phyloP scores from a whole-genome alignment of 2,329 filamentous ascomycete genomes.

The Alternaria sp. region DNA sequence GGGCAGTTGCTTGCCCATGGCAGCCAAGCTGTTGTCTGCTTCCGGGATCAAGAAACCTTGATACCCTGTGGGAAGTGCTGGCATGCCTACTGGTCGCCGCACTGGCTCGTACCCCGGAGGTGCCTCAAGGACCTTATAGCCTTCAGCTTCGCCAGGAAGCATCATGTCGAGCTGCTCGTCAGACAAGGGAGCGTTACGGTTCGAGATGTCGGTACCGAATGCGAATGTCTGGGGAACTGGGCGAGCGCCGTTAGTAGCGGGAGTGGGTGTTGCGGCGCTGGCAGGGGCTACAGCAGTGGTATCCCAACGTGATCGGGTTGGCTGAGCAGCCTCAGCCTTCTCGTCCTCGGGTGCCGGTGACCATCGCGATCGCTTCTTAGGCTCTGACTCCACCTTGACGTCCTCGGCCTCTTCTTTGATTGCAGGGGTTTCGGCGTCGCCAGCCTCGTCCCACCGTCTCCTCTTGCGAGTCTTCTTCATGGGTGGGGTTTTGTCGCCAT shows the following conservation, averaged over 20 bases:
- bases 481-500: conserved; percentile 72
- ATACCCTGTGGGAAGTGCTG: conserved; percentile 71
- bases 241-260: conserved; percentile 34
- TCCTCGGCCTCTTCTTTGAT: conserved; percentile 33
- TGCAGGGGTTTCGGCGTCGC: conserved; percentile 46
- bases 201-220: conserved; percentile 84
- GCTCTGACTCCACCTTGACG: conserved; percentile 28
- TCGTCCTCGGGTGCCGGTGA: conserved; percentile 62
- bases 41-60: conserved; percentile 98
- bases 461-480: conserved; percentile 72
- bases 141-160: conserved; percentile 85
- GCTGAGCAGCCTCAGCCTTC: conserved; percentile 62
- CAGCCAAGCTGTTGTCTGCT: conserved; percentile 76
- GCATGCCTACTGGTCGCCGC: conserved; percentile 76
- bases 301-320: conserved; percentile 49
- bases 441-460: conserved; percentile 89
- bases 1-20: conserved; percentile 87
- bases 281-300: conserved; percentile 42
- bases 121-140: conserved; percentile 89
- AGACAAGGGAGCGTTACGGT: conserved; percentile 80
- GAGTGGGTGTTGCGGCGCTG: conserved; percentile 35
- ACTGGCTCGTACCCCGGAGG: conserved; percentile 91
- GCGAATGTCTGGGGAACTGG: conserved; percentile 59
- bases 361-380: conserved; percentile 78
- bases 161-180: conserved; percentile 95